Conservation (phyloP, 352 stramenopile species). For the Phytopythium montanum region DNA sequence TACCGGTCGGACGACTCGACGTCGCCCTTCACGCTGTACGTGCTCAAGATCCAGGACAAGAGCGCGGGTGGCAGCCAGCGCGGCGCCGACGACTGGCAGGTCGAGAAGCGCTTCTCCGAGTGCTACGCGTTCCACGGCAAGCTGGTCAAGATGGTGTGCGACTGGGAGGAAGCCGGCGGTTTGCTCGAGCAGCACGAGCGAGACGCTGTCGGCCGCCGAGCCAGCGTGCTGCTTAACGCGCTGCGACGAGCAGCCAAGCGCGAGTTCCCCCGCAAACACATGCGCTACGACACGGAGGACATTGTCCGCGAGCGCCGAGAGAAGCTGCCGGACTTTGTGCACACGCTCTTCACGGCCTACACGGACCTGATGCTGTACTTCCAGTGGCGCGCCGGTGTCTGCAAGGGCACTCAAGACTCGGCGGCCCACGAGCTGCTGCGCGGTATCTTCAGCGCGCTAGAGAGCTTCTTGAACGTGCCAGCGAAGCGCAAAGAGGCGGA, state of each 20-base stretch:
- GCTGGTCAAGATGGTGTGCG: constrained; percentile 9
- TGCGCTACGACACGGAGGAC: constrained; percentile 20
- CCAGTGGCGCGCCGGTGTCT: constrained; percentile 7
- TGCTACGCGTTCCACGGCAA: constrained; percentile 16
- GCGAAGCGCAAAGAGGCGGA: constrained; percentile 25
- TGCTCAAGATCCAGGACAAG: constrained; percentile 17
- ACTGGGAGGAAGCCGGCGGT: constrained; percentile 15
- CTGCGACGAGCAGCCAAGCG: constrained; percentile 12
- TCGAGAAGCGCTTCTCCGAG: constrained; percentile 25
- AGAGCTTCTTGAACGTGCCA: constrained; percentile 27
- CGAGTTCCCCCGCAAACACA: constrained; percentile 25
- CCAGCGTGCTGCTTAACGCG: constrained; percentile 5
- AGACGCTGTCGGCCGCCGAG: not conserved
- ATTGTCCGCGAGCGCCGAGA: constrained; percentile 23
- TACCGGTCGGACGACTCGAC: constrained; percentile 20
- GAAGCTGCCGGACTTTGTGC: constrained; percentile 17
- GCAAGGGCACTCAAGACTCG: not conserved
- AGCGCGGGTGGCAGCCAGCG: not conserved
- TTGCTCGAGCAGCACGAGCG: constrained; percentile 15
- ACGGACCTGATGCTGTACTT: constrained; percentile 20
- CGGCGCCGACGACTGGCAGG: constrained; percentile 18
- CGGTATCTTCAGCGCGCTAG: constrained; percentile 16
- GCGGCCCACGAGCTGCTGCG: constrained; percentile 9
- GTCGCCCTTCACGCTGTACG: constrained; percentile 25
- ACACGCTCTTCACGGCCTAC: constrained; percentile 17